A percentile compares a stretch with the other conserved stretches of the same genome.
Evolutionary conservation across 768 basidiomycete genomes (phyloP).

Genomic region (Udeniomyces megalosporus): DNA sequence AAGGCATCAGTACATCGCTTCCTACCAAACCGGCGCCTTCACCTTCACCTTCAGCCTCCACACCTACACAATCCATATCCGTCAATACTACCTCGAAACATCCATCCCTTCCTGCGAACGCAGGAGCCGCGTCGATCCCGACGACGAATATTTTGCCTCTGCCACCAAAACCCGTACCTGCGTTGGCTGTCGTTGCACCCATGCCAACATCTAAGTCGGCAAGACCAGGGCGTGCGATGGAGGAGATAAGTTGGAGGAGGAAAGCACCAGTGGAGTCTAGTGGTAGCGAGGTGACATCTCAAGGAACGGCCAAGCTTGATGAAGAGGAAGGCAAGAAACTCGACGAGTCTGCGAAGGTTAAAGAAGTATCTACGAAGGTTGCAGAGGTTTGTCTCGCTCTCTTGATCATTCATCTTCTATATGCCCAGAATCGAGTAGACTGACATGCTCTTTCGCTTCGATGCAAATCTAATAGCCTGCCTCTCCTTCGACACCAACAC

Average conservation of each 20-base stretch:
- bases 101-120: background rate
- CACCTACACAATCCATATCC: background rate
- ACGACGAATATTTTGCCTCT: background rate
- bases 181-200: background rate
- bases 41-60: background rate
- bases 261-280: background rate
- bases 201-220: background rate
- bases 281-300: no score
- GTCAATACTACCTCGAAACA: background rate
- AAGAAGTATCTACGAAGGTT: background rate
- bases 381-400: background rate
- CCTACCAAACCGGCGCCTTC: background rate
- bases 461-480: no score
- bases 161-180: background rate
- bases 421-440: no score
- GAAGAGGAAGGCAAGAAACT: background rate
- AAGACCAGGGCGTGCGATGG: background rate
- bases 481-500: no score
- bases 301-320: no score
- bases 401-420: background rate
- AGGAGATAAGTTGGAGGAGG: constrained; percentile 8
- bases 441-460: no score
- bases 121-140: no score
- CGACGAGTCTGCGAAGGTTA: background rate
- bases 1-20: no score